Evolutionary conservation across 495 filamentous ascomycete genomes (phyloP).

Genomic region (Entonaema liquescens): DNA sequence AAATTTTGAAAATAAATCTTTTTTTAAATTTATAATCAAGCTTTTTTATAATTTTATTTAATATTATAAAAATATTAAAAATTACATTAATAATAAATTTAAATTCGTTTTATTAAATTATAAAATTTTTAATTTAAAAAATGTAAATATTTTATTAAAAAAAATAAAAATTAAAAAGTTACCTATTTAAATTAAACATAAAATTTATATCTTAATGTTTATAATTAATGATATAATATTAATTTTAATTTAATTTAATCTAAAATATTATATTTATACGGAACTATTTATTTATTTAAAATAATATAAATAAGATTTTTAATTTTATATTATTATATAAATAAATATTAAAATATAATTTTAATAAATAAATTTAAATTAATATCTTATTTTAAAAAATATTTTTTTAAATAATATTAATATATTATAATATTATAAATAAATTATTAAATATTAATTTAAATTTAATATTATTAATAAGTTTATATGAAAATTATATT

Average conservation of each 20-base stretch:
- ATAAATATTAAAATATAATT: not conserved
- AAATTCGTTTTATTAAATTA: not conserved
- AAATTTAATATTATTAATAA: not conserved
- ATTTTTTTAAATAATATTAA: not conserved
- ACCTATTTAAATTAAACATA: not conserved
- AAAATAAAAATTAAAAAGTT: not conserved
- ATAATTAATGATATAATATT: not conserved
- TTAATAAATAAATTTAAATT: not conserved
- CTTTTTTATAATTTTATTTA: not conserved
- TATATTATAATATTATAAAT: not conserved
- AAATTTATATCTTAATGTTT: not conserved
- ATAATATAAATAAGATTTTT: not conserved
- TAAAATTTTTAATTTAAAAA: not conserved
- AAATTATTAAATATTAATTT: not conserved
- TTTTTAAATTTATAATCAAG: not conserved
- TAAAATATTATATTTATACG: not conserved
- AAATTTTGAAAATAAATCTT: not conserved
- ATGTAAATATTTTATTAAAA: not conserved
- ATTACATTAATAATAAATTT: not conserved
- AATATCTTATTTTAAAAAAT: not conserved
- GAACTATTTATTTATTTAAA: not conserved
- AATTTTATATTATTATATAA: not conserved
- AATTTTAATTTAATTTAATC: not conserved
- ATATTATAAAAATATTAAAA: not conserved
- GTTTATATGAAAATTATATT: not conserved